Conservation (phyloP, 1,284 basidiomycete species). For the Apiotrichum veenhuisii region DNA sequence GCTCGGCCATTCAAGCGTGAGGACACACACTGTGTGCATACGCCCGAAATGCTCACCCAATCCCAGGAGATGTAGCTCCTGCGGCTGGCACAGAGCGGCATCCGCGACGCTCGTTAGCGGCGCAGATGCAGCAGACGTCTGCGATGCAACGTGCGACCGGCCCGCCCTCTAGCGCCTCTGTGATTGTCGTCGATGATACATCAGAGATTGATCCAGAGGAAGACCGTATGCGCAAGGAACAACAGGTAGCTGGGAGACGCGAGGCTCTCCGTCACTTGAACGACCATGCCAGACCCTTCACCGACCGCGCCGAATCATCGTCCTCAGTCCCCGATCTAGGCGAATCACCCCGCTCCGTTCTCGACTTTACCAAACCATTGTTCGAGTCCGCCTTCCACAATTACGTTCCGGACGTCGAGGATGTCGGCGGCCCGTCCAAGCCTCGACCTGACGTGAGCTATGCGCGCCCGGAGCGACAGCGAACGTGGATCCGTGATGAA, state of each 20-base stretch:
- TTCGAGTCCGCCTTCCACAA: too few species aligned
- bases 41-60: not conserved
- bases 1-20: not conserved
- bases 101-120: not conserved
- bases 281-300: constrained; percentile 8
- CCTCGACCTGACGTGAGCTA: not conserved
- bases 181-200: constrained; percentile 2
- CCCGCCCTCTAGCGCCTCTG: too few species aligned
- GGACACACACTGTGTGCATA: not conserved
- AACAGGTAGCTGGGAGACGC: not conserved
- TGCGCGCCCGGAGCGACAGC: not conserved
- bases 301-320: too few species aligned
- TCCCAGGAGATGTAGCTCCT: not conserved
- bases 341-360: too few species aligned
- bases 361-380: too few species aligned
- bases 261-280: constrained; percentile 11
- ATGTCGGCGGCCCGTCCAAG: not conserved
- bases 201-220: constrained; percentile 1
- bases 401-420: not conserved
- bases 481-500: not conserved
- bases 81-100: not conserved
- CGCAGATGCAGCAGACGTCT: not conserved
- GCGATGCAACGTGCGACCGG: too few species aligned
- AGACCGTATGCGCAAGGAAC: not conserved
- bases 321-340: too few species aligned